Evolutionary conservation across 371 early-diverging fungal species (phyloP).

Genomic region (Mucor plumbeus): DNA sequence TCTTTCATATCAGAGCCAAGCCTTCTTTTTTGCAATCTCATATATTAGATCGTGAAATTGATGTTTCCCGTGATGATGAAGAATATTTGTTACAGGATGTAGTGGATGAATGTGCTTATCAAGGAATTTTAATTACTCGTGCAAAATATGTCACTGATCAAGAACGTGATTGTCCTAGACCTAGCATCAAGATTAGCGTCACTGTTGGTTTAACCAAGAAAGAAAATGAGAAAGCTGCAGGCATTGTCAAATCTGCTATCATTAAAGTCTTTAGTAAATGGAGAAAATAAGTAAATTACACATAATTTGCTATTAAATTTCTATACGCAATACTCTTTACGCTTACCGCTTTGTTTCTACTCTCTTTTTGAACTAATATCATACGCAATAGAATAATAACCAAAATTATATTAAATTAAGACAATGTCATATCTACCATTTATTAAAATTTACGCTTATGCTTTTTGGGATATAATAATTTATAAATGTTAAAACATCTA

Average conservation of each 20-base stretch:
- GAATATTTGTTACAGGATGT: slow-evolving; percentile 80
- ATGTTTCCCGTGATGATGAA: slow-evolving; percentile 60
- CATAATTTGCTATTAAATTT: background rate
- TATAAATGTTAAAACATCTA: too few species aligned
- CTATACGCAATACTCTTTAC: background rate
- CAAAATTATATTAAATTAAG: background rate
- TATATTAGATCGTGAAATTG: slow-evolving; percentile 23
- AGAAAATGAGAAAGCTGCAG: slow-evolving; percentile 86
- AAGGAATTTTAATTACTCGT: slow-evolving; percentile 83
- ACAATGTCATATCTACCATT: too few species aligned
- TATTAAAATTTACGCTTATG: too few species aligned
- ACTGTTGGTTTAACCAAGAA: slow-evolving; percentile 78
- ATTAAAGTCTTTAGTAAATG: slow-evolving; percentile 59
- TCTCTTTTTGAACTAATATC: slow-evolving; percentile 8
- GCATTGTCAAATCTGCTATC: slow-evolving; percentile 62
- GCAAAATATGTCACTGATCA: slow-evolving; percentile 90
- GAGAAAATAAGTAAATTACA: slow-evolving; percentile 34
- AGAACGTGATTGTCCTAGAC: slow-evolving; percentile 75
- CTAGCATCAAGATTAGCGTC: slow-evolving; percentile 85
- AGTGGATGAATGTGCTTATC: slow-evolving; percentile 75
- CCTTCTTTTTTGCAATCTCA: slow-evolving; percentile 46
- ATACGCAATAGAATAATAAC: background rate
- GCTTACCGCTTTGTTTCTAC: background rate
- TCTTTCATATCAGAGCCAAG: slow-evolving; percentile 73
- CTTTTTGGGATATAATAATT: too few species aligned